Percentiles rank a stretch among this genome's conserved stretches.
Conservation (phyloP, 345 rosid species). For the Adansonia digitata region DNA sequence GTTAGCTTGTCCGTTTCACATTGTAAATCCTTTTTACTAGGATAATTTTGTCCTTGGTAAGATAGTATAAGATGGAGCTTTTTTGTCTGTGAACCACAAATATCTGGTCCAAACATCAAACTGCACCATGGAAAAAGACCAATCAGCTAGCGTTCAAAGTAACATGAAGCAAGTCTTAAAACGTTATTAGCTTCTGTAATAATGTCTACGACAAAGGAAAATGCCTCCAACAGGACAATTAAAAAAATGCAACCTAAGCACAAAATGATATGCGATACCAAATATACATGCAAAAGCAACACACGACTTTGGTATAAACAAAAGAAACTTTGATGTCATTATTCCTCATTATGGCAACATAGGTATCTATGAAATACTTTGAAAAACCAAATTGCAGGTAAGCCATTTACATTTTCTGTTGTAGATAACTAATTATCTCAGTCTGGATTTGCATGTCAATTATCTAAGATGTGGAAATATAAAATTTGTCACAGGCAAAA, state of each 20-base stretch:
- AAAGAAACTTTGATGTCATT: background rate
- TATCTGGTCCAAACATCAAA: constrained; percentile 96
- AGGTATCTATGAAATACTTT: background rate
- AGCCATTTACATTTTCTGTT: background rate
- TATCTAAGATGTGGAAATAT: background rate
- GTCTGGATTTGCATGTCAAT: background rate
- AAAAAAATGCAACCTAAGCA: background rate
- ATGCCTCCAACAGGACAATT: background rate
- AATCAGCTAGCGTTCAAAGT: background rate
- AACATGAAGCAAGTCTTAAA: background rate
- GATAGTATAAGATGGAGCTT: constrained; percentile 83
- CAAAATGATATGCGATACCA: background rate
- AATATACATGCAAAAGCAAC: background rate
- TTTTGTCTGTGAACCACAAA: constrained; percentile 88
- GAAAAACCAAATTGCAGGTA: background rate
- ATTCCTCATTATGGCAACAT: background rate
- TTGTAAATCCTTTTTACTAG: constrained; percentile 77
- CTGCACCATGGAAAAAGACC: constrained; percentile 37
- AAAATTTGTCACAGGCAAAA: background rate
- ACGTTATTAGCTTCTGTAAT: background rate
- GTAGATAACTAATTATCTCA: background rate
- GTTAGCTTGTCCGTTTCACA: constrained; percentile 91
- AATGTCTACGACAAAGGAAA: background rate
- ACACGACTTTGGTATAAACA: background rate
- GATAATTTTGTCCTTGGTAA: constrained; percentile 95